phyloP scores from a whole-genome alignment of 2,329 filamentous ascomycete species.

The Verticillium dahliae region DNA sequence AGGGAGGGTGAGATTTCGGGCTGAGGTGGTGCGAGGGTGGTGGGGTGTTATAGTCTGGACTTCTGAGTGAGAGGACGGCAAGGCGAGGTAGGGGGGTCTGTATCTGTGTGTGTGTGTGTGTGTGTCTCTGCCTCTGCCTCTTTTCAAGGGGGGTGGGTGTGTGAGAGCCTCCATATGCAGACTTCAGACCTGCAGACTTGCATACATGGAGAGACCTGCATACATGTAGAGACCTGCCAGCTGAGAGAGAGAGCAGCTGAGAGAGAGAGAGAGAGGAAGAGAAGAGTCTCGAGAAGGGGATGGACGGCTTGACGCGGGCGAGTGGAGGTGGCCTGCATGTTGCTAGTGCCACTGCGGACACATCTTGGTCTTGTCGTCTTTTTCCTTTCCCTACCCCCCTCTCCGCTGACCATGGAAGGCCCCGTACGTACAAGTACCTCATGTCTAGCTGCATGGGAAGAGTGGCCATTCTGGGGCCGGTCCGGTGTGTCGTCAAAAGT shows the following conservation, averaged over 20 bases:
- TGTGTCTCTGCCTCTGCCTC: no score
- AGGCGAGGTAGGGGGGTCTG: background rate
- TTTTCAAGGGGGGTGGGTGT: background rate
- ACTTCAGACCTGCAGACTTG: background rate
- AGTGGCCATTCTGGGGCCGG: background rate
- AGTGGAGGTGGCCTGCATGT: background rate
- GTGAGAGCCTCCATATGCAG: background rate
- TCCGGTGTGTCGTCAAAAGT: background rate
- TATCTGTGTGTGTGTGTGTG: no score
- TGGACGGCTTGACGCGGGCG: background rate
- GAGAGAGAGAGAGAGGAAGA: background rate
- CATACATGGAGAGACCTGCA: no score
- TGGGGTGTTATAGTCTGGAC: constrained; percentile 38
- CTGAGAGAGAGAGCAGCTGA: no score
- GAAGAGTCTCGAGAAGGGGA: background rate
- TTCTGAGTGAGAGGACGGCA: background rate
- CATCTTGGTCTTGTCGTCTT: background rate
- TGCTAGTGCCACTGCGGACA: constrained; percentile 10
- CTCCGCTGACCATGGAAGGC: background rate
- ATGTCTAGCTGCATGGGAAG: background rate
- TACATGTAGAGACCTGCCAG: background rate
- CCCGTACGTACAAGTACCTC: background rate
- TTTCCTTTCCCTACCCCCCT: background rate
- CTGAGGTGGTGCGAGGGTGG: constrained; percentile 36
- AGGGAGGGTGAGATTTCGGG: constrained; percentile 38